Base-by-base conservation (phyloP, 352 stramenopile genomes). In the Pythium insidiosum region DNA sequence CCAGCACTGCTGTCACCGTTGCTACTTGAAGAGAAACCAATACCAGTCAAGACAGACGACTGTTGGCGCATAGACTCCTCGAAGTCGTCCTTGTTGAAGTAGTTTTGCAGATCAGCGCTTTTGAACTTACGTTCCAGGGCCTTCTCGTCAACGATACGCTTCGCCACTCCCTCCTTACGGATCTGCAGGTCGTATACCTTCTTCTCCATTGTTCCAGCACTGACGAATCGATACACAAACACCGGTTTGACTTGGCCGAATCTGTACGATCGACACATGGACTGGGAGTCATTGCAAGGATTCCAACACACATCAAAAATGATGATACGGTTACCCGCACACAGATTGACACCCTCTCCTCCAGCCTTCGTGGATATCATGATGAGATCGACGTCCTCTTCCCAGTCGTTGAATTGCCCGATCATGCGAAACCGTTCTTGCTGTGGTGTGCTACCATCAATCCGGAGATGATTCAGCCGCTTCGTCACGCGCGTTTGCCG, bases 251-350 rank as follows among this genome's bases (percentile, higher is more conserved):
- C 81, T 50, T 97, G 90, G 1, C 89, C 88, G 57, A 96, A 96
- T 7, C 88, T 84, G 42, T 96, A 97, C 12, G 73, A 95, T 18
- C 88, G 80, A 55, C 87, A 96, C 87, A 97, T 97, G 4, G 84
- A 94, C 63, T 97, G 79, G 0, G 84, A 82, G 38, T 96, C 86
- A 19, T 94, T 88, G 57, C 83, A 94, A 18, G 86, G 86, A 35
- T 96, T 96, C 86, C 86, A 96, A 38, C 84, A 95, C 2, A 94
- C 82, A 39, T 96, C 86, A 38, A 95, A 96, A 19, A 96, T 93
- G 21, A 96, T 75, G 34, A 96, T 86, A 30, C 86, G 79, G 42
- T 94, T 95, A 25, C 82, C 86, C 3, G 75, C 83, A 25, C 79
- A 89, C 46, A 96, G 47, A 50, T 96, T 96, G 15, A 96, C 84